Percentiles rank a stretch among this genome's conserved stretches.
Conservation (phyloP, 495 filamentous ascomycete species). For the Talaromyces proteolyticus region DNA sequence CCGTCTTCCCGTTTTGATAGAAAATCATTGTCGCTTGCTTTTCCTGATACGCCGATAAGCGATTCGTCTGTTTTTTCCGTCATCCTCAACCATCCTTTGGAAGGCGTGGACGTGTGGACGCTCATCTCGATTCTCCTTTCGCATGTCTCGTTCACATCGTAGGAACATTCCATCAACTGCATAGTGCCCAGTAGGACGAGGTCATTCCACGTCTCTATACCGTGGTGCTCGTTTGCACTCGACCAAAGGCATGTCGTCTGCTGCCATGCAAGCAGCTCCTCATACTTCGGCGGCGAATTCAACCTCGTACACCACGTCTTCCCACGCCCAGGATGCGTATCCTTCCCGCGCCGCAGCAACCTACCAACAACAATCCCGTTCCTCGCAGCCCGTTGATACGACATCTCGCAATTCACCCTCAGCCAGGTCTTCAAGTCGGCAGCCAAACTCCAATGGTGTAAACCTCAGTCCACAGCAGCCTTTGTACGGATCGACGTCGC, state of each 20-base stretch:
- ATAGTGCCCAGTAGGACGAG: conserved; percentile 10
- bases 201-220: conserved; percentile 7
- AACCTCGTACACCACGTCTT: background rate
- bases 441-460: conserved; percentile 6
- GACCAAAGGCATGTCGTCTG: conserved; percentile 16
- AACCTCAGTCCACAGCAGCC: conserved; percentile 18
- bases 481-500: conserved; percentile 21
- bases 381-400: conserved; percentile 4
- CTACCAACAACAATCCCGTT: background rate
- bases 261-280: conserved; percentile 9
- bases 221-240: conserved; percentile 8
- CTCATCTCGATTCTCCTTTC: conserved; percentile 12
- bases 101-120: conserved; percentile 16
- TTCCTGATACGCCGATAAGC: background rate
- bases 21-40: background rate
- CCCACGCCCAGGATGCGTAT: conserved; percentile 5
- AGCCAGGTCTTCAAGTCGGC: background rate
- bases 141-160: background rate
- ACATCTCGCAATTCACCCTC: conserved; percentile 5
- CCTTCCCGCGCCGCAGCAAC: background rate
- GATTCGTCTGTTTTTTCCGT: too few relatives aligned
- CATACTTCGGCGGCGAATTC: conserved; percentile 6
- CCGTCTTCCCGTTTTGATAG: background rate
- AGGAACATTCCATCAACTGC: conserved; percentile 6
- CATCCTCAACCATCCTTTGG: conserved; percentile 9